Percentiles rank a stretch among this genome's conserved stretches.
phyloP scores from a whole-genome alignment of 306 rosid genomes.

The Dryas drummondii region DNA sequence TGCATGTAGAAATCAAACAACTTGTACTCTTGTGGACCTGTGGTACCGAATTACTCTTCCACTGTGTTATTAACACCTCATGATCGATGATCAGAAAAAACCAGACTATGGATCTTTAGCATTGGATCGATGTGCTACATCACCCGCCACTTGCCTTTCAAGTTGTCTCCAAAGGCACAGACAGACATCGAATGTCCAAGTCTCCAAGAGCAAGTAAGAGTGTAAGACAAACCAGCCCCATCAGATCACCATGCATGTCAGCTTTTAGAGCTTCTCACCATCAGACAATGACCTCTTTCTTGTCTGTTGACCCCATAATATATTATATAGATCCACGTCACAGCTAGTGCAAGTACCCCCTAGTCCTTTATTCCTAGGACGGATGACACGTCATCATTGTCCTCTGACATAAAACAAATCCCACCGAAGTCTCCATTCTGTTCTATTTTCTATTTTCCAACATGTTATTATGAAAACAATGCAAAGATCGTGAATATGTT shows the following conservation, averaged over 20 bases:
- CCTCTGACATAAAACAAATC: neutral
- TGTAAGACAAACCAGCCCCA: neutral
- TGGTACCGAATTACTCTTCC: no score
- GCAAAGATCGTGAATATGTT: no score
- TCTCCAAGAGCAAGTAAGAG: neutral
- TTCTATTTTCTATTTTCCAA: no score
- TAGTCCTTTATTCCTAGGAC: neutral
- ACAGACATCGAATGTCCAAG: neutral
- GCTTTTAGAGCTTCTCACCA: neutral
- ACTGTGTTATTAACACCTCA: no score
- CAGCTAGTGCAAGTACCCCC: no score
- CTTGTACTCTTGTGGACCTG: no score
- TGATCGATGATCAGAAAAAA: no score
- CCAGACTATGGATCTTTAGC: no score
- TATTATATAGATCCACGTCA: no score
- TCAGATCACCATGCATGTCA: neutral
- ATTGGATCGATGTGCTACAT: no score
- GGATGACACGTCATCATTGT: neutral
- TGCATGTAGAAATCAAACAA: no score
- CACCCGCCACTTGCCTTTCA: neutral
- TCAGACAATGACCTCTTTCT: neutral
- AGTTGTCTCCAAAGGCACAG: slow-evolving; percentile 9
- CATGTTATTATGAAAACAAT: no score
- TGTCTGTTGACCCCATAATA: neutral
- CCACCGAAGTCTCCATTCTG: neutral